Conservation (phyloP, 2,329 filamentous ascomycete species). For the Fusarium bactridioides region DNA sequence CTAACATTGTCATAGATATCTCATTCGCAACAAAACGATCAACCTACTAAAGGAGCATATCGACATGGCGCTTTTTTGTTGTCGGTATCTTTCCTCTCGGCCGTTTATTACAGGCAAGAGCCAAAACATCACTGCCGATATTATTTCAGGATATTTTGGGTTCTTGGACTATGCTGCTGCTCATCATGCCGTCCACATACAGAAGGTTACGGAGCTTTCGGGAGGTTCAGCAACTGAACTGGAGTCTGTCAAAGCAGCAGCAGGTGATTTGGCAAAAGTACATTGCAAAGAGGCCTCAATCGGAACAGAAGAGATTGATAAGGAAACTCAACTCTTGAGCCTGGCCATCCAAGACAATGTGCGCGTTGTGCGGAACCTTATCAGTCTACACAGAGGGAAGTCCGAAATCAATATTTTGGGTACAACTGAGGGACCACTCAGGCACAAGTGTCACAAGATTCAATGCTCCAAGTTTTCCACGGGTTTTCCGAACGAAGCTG, state of each 20-base stretch:
- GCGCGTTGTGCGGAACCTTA: fast-evolving
- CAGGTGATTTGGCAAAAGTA: fast-evolving
- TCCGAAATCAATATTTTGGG: fast-evolving
- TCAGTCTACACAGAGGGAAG: fast-evolving
- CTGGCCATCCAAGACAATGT: fast-evolving
- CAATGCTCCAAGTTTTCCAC: background rate
- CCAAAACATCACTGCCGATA: fast-evolving
- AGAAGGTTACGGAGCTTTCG: too few species aligned
- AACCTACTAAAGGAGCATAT: fast-evolving
- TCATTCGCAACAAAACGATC: fast-evolving
- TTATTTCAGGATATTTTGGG: background rate
- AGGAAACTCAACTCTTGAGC: fast-evolving
- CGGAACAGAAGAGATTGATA: fast-evolving
- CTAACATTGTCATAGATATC: fast-evolving
- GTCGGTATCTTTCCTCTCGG: fast-evolving
- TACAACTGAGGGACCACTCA: fast-evolving
- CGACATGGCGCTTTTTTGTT: background rate
- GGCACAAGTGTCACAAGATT: background rate
- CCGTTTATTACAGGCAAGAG: fast-evolving
- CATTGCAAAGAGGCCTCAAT: fast-evolving
- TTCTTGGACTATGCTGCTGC: background rate
- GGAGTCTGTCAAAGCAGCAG: fast-evolving
- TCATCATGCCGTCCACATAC: background rate
- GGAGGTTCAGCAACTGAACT: too few species aligned
- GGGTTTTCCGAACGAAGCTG: fast-evolving